Conservation (phyloP, 257 asterid genomes). For the Capsicum rhomboideum region DNA sequence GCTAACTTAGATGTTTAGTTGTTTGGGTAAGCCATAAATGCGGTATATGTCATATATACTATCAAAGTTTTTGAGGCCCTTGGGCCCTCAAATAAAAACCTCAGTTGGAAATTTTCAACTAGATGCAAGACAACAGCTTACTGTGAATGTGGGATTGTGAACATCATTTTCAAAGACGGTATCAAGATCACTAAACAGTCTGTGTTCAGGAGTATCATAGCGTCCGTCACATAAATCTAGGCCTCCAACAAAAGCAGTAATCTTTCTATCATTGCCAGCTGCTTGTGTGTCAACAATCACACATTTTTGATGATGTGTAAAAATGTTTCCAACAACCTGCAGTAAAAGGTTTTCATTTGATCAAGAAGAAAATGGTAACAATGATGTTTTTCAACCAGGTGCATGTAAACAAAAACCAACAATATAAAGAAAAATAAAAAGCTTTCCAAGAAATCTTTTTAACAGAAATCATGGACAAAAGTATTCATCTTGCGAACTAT, state of each 20-base stretch:
- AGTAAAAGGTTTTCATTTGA: neutral
- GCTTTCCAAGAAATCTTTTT: neutral
- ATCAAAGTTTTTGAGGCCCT: neutral
- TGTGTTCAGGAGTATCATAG: constrained; percentile 94
- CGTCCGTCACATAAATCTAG: constrained; percentile 97
- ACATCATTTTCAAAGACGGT: constrained; percentile 68
- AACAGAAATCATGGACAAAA: neutral
- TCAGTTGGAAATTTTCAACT: neutral
- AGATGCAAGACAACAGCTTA: constrained; percentile 25
- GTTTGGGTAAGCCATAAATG: neutral
- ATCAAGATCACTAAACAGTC: constrained; percentile 67
- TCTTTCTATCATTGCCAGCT: constrained; percentile 67
- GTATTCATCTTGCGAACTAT: neutral
- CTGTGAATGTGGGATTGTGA: constrained; percentile 84
- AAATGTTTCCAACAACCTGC: constrained; percentile 94
- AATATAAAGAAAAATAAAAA: neutral
- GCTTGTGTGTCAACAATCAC: constrained; percentile 91
- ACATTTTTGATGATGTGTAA: constrained; percentile 97
- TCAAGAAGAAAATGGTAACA: neutral
- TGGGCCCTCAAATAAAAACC: neutral
- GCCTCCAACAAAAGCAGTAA: constrained; percentile 83
- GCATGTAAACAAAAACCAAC: neutral
- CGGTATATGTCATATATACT: neutral
- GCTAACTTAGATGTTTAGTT: neutral
- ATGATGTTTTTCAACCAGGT: neutral